These are phyloP conservation scores for Gautieria morchelliformis DNA, from an alignment of 768 basidiomycete species.

Conservation along the genomic window DNA sequence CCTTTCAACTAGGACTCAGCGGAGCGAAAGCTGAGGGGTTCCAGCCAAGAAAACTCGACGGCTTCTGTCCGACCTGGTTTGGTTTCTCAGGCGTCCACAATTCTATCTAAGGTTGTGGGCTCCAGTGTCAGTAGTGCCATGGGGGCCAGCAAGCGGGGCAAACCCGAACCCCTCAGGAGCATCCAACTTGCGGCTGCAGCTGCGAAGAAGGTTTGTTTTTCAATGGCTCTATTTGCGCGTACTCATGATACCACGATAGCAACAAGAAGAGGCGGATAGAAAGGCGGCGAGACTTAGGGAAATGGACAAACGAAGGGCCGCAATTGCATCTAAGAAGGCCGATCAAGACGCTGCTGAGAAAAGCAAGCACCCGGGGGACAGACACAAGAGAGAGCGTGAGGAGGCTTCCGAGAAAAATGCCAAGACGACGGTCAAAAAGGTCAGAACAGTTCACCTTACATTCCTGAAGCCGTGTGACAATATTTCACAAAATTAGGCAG, in stretches of 20 bases:
- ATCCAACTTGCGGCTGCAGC: slow-evolving; percentile 72
- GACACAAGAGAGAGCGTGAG: slow-evolving; percentile 74
- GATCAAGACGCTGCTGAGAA: slow-evolving; percentile 70
- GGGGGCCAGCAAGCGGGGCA: slow-evolving; percentile 60
- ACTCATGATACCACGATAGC: slow-evolving; percentile 36
- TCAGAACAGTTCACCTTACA: slow-evolving; percentile 13
- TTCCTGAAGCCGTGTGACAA: not conserved
- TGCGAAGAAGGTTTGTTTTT: slow-evolving; percentile 68
- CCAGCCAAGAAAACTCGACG: slow-evolving; percentile 26
- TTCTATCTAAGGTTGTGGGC: slow-evolving; percentile 19
- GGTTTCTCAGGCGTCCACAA: slow-evolving; percentile 59
- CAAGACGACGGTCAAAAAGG: slow-evolving; percentile 50
- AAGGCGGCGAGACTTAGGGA: slow-evolving; percentile 56
- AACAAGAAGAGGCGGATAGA: slow-evolving; percentile 82
- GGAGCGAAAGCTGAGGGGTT: slow-evolving; percentile 45
- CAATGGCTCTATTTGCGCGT: not conserved
- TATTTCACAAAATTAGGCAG: slow-evolving; percentile 22
- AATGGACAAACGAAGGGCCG: no score
- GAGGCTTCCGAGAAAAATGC: slow-evolving; percentile 63
- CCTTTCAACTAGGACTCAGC: slow-evolving; percentile 2
- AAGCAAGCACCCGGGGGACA: slow-evolving; percentile 63
- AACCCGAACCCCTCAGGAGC: slow-evolving; percentile 65
- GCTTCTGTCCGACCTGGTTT: slow-evolving; percentile 46
- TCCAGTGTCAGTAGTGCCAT: slow-evolving; percentile 46
- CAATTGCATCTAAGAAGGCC: slow-evolving; percentile 58